Evolutionary conservation across 257 asterid genomes (phyloP).

Genomic region (Thymus quinquecostatus): DNA sequence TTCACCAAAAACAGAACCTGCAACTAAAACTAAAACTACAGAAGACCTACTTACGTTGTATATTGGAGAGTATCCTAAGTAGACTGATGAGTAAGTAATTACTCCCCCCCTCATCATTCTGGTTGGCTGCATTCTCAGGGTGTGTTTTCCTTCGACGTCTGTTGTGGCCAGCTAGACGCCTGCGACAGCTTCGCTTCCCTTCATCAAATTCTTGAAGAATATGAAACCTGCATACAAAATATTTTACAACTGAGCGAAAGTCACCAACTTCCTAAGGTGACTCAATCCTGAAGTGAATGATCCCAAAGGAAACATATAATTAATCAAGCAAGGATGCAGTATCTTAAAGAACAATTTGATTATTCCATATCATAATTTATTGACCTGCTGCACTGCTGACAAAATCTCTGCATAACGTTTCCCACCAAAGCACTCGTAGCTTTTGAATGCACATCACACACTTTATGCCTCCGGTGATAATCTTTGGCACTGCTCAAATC

Average conservation of each 20-base stretch:
- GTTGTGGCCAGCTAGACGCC: slow-evolving; percentile 94
- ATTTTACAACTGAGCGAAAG: not conserved
- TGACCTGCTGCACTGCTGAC: slow-evolving; percentile 99
- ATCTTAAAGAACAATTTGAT: not conserved
- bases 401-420: slow-evolving; percentile 80
- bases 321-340: not conserved
- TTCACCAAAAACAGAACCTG: slow-evolving; percentile 2
- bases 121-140: slow-evolving; percentile 65
- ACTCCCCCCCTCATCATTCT: slow-evolving; percentile 65
- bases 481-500: slow-evolving; percentile 86
- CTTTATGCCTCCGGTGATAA: slow-evolving; percentile 91
- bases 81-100: slow-evolving; percentile 74
- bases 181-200: slow-evolving; percentile 92
- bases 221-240: slow-evolving; percentile 71
- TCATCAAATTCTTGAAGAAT: slow-evolving; percentile 91
- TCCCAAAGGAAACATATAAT: slow-evolving; percentile 1
- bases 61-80: slow-evolving; percentile 83
- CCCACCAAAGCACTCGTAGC: slow-evolving; percentile 77
- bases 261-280: not conserved
- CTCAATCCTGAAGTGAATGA: not conserved
- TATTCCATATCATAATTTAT: not conserved
- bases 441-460: slow-evolving; percentile 86
- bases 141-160: slow-evolving; percentile 86
- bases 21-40: slow-evolving; percentile 9
- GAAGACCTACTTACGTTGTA: slow-evolving; percentile 61